Evolutionary conservation across 2,329 filamentous ascomycete genomes (phyloP), one percentile per base, ranked within the genome.

Genomic region (Acrodontium crateriforme): DNA sequence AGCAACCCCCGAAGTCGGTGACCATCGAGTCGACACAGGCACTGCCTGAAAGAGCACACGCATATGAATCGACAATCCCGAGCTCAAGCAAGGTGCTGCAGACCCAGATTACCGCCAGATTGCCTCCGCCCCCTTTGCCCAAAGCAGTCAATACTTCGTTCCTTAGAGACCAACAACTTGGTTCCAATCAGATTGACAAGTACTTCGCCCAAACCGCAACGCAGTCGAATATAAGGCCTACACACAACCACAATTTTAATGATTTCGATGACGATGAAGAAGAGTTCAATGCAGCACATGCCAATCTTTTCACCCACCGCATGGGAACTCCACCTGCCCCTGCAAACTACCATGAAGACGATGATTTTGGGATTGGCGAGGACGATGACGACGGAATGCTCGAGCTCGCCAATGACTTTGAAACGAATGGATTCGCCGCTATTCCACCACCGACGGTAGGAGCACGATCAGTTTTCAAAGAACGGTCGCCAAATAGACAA

Each of bases 351-450:
- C 40, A 47, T 14, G 42, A 50, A 6, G 46, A 38, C 6, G 48
- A 50, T 24, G 49, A 50, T 14, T 54, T 46, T 32, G 51, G 45
- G 18, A 43, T 46, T 10, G 47, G 41, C 16, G 51, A 52, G 18
- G 48, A 51, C 11, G 52, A 54, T 25, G 53, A 54, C 16, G 52
- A n/a, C n/a, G n/a, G n/a, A n/a, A n/a, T 63, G 36, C 45, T 62
- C 14, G 50, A 63, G 29, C 42, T 58, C 22, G 54, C 59, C 7
- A 52, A 55, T 21, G 52, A 59, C 27, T 44, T 60, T 21, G 59
- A 63, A 29, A 55, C 55, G 17, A 38, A 46, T 25, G 52, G 48
- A 6, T 38, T 27, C 37, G 18, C 29, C 26, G 28, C 21, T 18
- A 31, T 28, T 28, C 16, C 28, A 33, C 12, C 24, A 33, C n/a